phyloP scores from a whole-genome alignment of 2,329 filamentous ascomycete genomes.

The Fonsecaea monophora region DNA sequence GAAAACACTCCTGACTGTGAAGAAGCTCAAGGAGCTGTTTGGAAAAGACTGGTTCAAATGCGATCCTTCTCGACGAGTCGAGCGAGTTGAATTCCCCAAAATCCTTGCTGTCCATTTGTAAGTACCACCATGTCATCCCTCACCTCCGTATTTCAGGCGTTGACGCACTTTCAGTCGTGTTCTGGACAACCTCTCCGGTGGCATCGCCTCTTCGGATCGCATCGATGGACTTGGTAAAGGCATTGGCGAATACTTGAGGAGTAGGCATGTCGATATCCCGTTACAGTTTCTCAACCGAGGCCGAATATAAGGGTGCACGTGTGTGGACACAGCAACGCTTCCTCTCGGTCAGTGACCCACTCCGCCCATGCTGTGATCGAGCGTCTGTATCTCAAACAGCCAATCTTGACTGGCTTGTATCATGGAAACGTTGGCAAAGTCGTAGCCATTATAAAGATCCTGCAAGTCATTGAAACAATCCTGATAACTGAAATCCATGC shows the following conservation, averaged over 20 bases:
- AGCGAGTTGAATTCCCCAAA: slow-evolving; percentile 18
- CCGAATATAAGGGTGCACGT: slow-evolving; percentile 4
- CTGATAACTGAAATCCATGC: slow-evolving; percentile 13
- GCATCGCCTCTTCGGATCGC: slow-evolving; percentile 21
- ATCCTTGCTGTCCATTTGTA: slow-evolving; percentile 26
- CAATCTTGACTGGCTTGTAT: slow-evolving; percentile 37
- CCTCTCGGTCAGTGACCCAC: no score
- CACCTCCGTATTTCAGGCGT: not conserved
- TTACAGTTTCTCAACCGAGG: slow-evolving; percentile 13
- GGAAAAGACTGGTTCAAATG: slow-evolving; percentile 21
- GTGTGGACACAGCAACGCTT: no score
- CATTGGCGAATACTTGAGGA: slow-evolving; percentile 20
- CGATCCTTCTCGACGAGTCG: slow-evolving; percentile 19
- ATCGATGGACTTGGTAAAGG: slow-evolving; percentile 27
- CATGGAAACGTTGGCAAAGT: slow-evolving; percentile 7
- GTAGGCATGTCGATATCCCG: slow-evolving; percentile 21
- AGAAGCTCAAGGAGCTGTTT: slow-evolving; percentile 45
- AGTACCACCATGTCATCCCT: not conserved
- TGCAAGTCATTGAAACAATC: slow-evolving; percentile 9
- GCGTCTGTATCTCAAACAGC: slow-evolving; percentile 15
- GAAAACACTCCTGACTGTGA: slow-evolving; percentile 48
- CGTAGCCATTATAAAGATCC: not conserved
- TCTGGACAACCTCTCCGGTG: slow-evolving; percentile 18
- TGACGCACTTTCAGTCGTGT: slow-evolving; percentile 15
- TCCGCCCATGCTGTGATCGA: slow-evolving; percentile 2